Evolutionary conservation across 1,139 yeast species (phyloP).

Genomic region (Yamadazyma taylorii): DNA sequence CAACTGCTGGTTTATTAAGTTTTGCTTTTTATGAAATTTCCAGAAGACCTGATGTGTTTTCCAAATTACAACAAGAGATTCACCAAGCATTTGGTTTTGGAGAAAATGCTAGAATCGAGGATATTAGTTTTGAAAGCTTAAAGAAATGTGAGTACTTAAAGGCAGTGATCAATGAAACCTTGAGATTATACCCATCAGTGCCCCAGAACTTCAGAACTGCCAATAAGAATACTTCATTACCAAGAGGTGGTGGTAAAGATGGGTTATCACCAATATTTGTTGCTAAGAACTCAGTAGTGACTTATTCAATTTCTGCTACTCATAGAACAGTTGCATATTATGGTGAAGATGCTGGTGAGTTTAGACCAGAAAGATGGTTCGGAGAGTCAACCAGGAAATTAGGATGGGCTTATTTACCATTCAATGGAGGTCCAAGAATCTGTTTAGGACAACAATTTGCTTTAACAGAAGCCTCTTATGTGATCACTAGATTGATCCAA

Average conservation of each 20-base stretch:
- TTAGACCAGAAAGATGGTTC: constrained; percentile 49
- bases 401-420: constrained; percentile 49
- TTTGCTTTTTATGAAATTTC: constrained; percentile 39
- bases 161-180: constrained; percentile 45
- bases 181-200: constrained; percentile 53
- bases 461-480: constrained; percentile 51
- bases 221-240: constrained; percentile 43
- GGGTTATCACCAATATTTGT: constrained; percentile 39
- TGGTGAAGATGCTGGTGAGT: constrained; percentile 44
- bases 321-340: constrained; percentile 41
- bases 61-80: constrained; percentile 33
- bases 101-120: constrained; percentile 21
- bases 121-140: constrained; percentile 44
- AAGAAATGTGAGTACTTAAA: constrained; percentile 48
- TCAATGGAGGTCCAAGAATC: constrained; percentile 57
- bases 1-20: constrained; percentile 45
- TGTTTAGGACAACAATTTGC: constrained; percentile 58
- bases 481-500: constrained; percentile 38
- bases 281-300: constrained; percentile 38
- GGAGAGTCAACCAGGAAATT: constrained; percentile 19
- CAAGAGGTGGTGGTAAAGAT: constrained; percentile 52
- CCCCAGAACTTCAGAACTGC: constrained; percentile 48
- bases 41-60: constrained; percentile 35
- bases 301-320: constrained; percentile 41
- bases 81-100: constrained; percentile 33